Percentiles rank a stretch among this genome's conserved stretches.
phyloP scores from a whole-genome alignment of 176 grass and related monocot genomes.

The Sorghum bicolor region Sorghum_bicolor_NCBIv3 NC_012873.2:61722501-61723000 shows the following conservation, averaged over 20 bases:
- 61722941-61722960: slow-evolving; percentile 22
- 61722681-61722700: slow-evolving; percentile 44
- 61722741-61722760: slow-evolving; percentile 38
- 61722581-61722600: slow-evolving; percentile 47
- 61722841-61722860: slow-evolving; percentile 62
- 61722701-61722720: slow-evolving; percentile 59
- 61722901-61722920: background rate
- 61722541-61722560: slow-evolving; percentile 77
- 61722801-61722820: slow-evolving; percentile 69
- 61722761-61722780: slow-evolving; percentile 79
- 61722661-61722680: slow-evolving; percentile 60
- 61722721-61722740: slow-evolving; percentile 44
- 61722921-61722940: background rate
- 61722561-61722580: slow-evolving; percentile 59
- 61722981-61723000: background rate
- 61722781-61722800: slow-evolving; percentile 58
- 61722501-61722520: slow-evolving; percentile 63
- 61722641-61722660: slow-evolving; percentile 85
- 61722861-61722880: slow-evolving; percentile 3
- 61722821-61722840: slow-evolving; percentile 70
- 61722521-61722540: slow-evolving; percentile 70
- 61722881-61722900: background rate
- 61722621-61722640: slow-evolving; percentile 57
- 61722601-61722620: slow-evolving; percentile 59
- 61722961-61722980: slow-evolving; percentile 4